Percentiles rank a stretch among this genome's conserved stretches.
Conservation (phyloP, 306 rosid genomes). For the Nissolia schottii region DNA sequence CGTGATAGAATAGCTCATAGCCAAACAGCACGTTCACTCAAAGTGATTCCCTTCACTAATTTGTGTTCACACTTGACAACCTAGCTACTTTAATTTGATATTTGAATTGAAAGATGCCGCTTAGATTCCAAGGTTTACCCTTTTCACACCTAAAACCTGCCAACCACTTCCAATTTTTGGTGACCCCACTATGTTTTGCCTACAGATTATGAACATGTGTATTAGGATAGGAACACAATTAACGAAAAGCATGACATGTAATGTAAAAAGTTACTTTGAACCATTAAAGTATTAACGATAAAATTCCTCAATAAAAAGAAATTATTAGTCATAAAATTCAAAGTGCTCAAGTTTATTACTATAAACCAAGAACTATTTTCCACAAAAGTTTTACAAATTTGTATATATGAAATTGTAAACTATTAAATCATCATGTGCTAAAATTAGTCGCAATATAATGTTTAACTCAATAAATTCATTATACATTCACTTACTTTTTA, state of each 20-base stretch:
- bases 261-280: not conserved
- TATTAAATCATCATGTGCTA: not conserved
- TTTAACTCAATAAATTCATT: not conserved
- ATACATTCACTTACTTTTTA: not conserved
- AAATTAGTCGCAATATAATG: not conserved
- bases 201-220: too few relatives aligned
- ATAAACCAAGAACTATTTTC: not conserved
- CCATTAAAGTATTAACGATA: not conserved
- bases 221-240: not conserved
- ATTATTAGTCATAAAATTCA: too few relatives aligned
- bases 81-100: not conserved
- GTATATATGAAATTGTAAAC: too few relatives aligned
- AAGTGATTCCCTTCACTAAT: slow-evolving; percentile 34
- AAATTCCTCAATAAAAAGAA: too few relatives aligned
- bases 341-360: not conserved
- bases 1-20: slow-evolving; percentile 16
- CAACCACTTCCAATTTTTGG: not conserved
- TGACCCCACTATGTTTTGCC: not conserved
- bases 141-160: slow-evolving; percentile 42
- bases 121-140: slow-evolving; percentile 11
- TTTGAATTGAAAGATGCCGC: not conserved
- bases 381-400: not conserved
- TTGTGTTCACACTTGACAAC: slow-evolving; percentile 66
- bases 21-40: slow-evolving; percentile 9
- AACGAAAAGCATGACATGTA: not conserved